A percentile compares a stretch with the other conserved stretches of the same genome.
Evolutionary conservation across 2,329 filamentous ascomycete species (phyloP).

Genomic region (Chaetothyriales sp.): DNA sequence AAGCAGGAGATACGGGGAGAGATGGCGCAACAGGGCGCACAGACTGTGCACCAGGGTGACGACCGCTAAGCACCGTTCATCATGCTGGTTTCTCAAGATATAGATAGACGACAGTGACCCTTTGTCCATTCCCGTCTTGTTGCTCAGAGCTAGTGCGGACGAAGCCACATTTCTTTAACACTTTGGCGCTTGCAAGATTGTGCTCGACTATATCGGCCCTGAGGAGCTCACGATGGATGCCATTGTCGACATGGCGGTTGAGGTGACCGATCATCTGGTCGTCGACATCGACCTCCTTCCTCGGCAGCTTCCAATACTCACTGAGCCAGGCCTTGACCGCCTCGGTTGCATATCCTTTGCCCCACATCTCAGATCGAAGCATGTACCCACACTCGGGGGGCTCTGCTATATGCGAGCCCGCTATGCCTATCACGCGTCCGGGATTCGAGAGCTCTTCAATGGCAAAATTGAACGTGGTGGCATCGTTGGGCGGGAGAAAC

Average conservation of each 20-base stretch:
- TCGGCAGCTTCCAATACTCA: slow-evolving; percentile 38
- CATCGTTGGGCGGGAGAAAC: slow-evolving; percentile 39
- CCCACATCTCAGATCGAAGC: slow-evolving; percentile 41
- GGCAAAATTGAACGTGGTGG: slow-evolving; percentile 42
- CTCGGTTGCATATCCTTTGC: slow-evolving; percentile 44
- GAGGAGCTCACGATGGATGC: slow-evolving; percentile 3
- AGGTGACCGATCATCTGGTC: neutral
- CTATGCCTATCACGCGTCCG: slow-evolving; percentile 30
- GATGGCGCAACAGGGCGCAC: slow-evolving; percentile 13
- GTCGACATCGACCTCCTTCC: slow-evolving; percentile 32
- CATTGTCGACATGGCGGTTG: neutral
- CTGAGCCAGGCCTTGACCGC: slow-evolving; percentile 36
- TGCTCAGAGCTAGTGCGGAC: neutral
- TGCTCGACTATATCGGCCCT: slow-evolving; percentile 4
- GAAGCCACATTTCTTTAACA: slow-evolving; percentile 11
- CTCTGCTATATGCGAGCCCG: slow-evolving; percentile 31
- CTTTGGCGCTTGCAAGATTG: slow-evolving; percentile 8
- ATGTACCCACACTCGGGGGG: slow-evolving; percentile 46
- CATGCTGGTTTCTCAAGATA: neutral
- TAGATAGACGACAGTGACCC: neutral
- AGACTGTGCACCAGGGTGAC: neutral
- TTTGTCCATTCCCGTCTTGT: slow-evolving; percentile 1
- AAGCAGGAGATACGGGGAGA: slow-evolving; percentile 35
- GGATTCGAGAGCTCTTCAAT: slow-evolving; percentile 11
- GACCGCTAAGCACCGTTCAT: neutral